These are phyloP conservation scores for Epichloe gansuensis DNA, from an alignment of 2,329 filamentous ascomycete genomes.

Conservation along the genomic window DNA sequence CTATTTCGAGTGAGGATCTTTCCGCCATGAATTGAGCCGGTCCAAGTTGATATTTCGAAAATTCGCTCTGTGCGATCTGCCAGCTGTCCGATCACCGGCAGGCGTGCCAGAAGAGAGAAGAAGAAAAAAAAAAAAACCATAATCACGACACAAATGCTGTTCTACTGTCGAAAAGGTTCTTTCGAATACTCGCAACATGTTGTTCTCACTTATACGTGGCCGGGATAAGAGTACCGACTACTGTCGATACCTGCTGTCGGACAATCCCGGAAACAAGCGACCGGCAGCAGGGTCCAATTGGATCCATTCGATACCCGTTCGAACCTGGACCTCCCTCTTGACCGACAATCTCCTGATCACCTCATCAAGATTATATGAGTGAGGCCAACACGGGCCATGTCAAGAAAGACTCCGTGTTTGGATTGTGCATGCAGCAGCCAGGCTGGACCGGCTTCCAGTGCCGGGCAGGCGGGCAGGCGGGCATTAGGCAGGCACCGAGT, in stretches of 20 bases:
- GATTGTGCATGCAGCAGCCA: background rate
- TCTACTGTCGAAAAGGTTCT: background rate
- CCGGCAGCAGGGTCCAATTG: background rate
- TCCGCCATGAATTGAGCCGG: background rate
- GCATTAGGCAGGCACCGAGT: background rate
- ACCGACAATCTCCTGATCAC: background rate
- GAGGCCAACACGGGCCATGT: background rate
- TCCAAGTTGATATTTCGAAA: background rate
- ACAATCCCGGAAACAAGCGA: slow-evolving; percentile 3
- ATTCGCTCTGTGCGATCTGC: background rate
- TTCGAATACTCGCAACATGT: background rate
- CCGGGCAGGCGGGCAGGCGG: background rate
- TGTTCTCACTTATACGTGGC: too few relatives aligned
- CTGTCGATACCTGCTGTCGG: background rate
- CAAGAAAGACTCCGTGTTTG: background rate
- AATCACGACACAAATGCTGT: too few relatives aligned
- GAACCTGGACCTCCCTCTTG: background rate
- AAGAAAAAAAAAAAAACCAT: background rate
- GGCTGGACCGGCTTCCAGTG: background rate
- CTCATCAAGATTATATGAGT: background rate
- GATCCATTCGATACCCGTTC: background rate
- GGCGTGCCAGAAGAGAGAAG: background rate
- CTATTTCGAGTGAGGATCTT: background rate
- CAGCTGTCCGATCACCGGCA: background rate
- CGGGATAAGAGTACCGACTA: background rate